A percentile compares a stretch with the other conserved stretches of the same genome.
phyloP scores from a whole-genome alignment of 306 rosid genomes.

The Corylus heterophylla region DNA sequence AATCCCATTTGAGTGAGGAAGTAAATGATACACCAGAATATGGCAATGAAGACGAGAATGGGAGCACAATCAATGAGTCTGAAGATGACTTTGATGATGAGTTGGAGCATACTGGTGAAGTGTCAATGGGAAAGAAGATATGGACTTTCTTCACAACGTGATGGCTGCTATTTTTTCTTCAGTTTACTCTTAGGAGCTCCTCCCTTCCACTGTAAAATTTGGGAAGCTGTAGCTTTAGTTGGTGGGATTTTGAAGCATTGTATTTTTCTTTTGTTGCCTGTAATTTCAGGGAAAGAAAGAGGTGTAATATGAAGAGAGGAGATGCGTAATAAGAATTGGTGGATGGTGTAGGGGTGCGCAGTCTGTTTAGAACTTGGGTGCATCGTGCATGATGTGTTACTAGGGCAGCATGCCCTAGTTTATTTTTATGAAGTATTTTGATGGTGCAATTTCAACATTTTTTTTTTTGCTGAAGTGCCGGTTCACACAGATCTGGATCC shows the following conservation, averaged over 20 bases:
- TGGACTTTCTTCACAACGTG: slow-evolving; percentile 76
- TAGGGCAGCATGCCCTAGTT: background rate
- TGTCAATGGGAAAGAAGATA: slow-evolving; percentile 68
- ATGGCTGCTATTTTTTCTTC: slow-evolving; percentile 25
- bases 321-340: too few relatives aligned
- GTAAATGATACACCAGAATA: slow-evolving; percentile 38
- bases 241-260: background rate
- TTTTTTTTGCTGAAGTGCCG: background rate
- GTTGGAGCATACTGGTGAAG: slow-evolving; percentile 45
- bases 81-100: slow-evolving; percentile 45
- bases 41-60: slow-evolving; percentile 42
- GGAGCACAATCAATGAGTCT: slow-evolving; percentile 44
- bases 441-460: background rate
- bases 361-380: background rate
- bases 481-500: background rate
- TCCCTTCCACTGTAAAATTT: background rate
- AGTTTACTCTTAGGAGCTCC: background rate
- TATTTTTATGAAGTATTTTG: background rate
- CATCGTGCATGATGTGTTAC: background rate
- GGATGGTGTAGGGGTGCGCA: background rate
- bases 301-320: too few relatives aligned
- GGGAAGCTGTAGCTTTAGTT: slow-evolving; percentile 16
- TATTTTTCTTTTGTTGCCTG: background rate
- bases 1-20: slow-evolving; percentile 33
- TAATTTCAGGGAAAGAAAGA: slow-evolving; percentile 1